phyloP scores from a whole-genome alignment of 768 basidiomycete genomes.

The Suillus bovinus region DNA sequence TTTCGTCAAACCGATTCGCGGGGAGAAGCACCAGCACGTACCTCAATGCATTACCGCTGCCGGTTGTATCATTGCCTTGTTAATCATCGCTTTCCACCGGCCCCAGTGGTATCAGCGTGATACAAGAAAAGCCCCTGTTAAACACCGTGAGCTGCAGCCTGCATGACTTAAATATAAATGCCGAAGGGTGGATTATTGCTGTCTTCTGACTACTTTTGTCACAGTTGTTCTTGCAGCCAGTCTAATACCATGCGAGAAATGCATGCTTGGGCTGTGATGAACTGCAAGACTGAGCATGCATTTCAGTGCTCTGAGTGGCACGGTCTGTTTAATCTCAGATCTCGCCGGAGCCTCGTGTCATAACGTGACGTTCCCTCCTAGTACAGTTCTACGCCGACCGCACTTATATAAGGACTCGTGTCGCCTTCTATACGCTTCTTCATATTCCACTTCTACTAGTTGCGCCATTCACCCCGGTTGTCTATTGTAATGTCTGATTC shows the following conservation, averaged over 20 bases:
- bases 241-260: not conserved
- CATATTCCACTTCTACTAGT: slow-evolving; percentile 7
- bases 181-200: not conserved
- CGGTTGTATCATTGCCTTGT: not conserved
- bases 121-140: not conserved
- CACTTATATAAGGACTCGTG: not conserved
- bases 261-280: not conserved
- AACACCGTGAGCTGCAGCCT: not conserved
- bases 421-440: slow-evolving; percentile 6
- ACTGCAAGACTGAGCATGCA: slow-evolving; percentile 1
- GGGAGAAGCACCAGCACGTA: not conserved
- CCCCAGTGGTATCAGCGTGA: no score
- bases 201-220: not conserved
- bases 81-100: not conserved
- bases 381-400: slow-evolving; percentile 13
- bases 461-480: slow-evolving; percentile 4
- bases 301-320: slow-evolving; percentile 2
- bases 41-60: not conserved
- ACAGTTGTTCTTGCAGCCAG: not conserved
- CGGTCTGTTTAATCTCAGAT: slow-evolving; percentile 19
- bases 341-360: slow-evolving; percentile 34
- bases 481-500: slow-evolving; percentile 26
- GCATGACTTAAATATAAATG: not conserved
- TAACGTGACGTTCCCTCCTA: slow-evolving; percentile 18
- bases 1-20: not conserved